Evolutionary conservation across 2,329 filamentous ascomycete species (phyloP).

Genomic region (Paramyrothecium roridum): DNA sequence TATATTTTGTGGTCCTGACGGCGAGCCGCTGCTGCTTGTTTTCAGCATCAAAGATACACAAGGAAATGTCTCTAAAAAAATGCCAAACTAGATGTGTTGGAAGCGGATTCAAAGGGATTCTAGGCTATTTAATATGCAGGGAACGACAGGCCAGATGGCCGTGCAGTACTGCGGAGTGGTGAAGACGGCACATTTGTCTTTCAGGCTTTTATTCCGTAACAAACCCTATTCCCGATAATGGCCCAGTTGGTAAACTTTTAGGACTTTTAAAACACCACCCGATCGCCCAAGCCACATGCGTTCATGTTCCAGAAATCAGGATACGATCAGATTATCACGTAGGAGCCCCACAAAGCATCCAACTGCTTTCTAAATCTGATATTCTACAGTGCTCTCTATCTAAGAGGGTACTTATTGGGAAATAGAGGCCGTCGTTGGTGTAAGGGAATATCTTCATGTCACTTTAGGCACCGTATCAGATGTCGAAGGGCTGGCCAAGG

Average conservation of each 20-base stretch:
- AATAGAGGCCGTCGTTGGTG: constrained; percentile 81
- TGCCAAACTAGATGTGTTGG: constrained; percentile 75
- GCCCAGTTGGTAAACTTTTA: constrained; percentile 74
- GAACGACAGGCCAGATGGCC: constrained; percentile 36
- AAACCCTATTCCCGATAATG: constrained; percentile 51
- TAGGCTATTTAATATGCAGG: constrained; percentile 73
- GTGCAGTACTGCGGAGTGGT: constrained; percentile 22
- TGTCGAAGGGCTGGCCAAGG: too few relatives aligned
- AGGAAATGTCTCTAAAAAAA: constrained; percentile 55
- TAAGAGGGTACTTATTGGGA: constrained; percentile 79
- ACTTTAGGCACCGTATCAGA: too few relatives aligned
- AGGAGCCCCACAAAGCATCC: constrained; percentile 34
- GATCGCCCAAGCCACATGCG: constrained; percentile 79
- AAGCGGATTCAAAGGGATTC: constrained; percentile 71
- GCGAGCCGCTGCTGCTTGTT: constrained; percentile 63
- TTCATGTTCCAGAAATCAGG: constrained; percentile 81
- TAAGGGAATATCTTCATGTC: constrained; percentile 46
- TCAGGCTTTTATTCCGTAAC: constrained; percentile 74
- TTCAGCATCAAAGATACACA: constrained; percentile 62
- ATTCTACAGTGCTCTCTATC: constrained; percentile 64
- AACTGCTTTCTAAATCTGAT: background rate
- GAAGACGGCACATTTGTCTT: constrained; percentile 61
- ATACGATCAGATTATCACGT: constrained; percentile 82
- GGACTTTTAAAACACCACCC: constrained; percentile 64
- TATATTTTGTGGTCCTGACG: constrained; percentile 27